Percentiles rank a stretch among this genome's conserved stretches.
Conservation (phyloP, 2,329 filamentous ascomycete genomes). For the Aurifilum marmelostoma region DNA sequence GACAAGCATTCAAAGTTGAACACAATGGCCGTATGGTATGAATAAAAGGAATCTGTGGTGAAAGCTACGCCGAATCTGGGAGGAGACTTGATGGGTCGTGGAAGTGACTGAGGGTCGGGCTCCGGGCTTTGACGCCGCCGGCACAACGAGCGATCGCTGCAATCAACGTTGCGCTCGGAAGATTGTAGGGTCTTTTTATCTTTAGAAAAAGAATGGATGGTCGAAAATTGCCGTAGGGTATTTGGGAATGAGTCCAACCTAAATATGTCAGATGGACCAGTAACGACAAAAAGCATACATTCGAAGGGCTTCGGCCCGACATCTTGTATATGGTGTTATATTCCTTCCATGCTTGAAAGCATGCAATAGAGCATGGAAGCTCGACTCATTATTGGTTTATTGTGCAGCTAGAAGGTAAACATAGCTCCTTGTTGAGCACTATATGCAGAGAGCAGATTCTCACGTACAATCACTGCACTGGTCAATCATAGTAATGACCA, state of each 20-base stretch:
- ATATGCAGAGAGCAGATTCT: neutral
- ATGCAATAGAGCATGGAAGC: too few species aligned
- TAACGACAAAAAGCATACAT: too few species aligned
- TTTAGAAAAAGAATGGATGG: neutral
- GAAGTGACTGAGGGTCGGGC: slow-evolving; percentile 4
- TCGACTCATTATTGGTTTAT: too few species aligned
- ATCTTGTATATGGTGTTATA: too few species aligned
- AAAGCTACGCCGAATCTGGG: slow-evolving; percentile 12
- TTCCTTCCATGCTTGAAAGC: too few species aligned
- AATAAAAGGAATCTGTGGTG: slow-evolving; percentile 11
- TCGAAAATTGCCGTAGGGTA: neutral
- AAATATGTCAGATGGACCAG: too few species aligned
- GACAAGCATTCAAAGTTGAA: too few species aligned
- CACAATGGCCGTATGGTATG: too few species aligned
- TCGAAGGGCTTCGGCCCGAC: too few species aligned
- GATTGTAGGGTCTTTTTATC: too few species aligned
- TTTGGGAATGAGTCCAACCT: neutral
- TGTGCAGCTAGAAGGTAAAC: too few species aligned
- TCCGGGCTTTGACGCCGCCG: neutral
- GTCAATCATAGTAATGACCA: neutral
- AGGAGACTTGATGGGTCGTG: slow-evolving; percentile 1
- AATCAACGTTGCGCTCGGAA: neutral
- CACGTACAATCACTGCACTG: neutral
- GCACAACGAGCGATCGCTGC: neutral
- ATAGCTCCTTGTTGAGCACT: neutral